Percentiles rank a stretch among this genome's conserved stretches.
phyloP scores from a whole-genome alignment of 257 asterid species.

The Capsicum rhomboideum region DNA sequence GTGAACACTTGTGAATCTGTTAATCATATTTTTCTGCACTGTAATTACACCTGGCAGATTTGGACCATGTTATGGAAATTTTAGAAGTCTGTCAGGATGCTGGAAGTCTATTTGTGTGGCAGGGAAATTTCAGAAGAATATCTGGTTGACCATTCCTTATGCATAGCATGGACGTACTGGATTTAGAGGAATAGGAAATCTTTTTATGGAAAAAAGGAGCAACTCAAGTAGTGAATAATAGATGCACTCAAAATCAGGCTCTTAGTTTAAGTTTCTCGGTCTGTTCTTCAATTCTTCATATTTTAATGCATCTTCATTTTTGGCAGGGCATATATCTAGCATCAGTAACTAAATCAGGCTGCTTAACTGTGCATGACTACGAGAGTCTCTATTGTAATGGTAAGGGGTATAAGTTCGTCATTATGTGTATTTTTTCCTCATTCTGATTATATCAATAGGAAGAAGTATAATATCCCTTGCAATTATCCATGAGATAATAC shows the following conservation, averaged over 20 bases:
- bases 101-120: background rate
- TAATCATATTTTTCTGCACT: background rate
- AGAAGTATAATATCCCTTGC: background rate
- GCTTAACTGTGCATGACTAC: constrained; percentile 88
- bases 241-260: background rate
- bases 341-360: constrained; percentile 76
- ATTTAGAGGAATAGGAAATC: background rate
- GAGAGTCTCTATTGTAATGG: constrained; percentile 60
- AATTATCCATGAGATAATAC: background rate
- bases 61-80: background rate
- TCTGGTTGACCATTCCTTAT: background rate
- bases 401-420: constrained; percentile 17
- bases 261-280: background rate
- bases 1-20: background rate
- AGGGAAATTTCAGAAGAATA: background rate
- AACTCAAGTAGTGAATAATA: background rate
- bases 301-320: constrained; percentile 2
- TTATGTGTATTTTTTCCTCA: background rate
- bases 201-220: background rate
- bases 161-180: background rate
- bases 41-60: background rate
- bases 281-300: background rate
- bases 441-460: background rate
- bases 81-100: background rate
- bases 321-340: constrained; percentile 87